phyloP scores from a whole-genome alignment of 371 early-diverging fungal genomes.

The Racocetra persica region DNA sequence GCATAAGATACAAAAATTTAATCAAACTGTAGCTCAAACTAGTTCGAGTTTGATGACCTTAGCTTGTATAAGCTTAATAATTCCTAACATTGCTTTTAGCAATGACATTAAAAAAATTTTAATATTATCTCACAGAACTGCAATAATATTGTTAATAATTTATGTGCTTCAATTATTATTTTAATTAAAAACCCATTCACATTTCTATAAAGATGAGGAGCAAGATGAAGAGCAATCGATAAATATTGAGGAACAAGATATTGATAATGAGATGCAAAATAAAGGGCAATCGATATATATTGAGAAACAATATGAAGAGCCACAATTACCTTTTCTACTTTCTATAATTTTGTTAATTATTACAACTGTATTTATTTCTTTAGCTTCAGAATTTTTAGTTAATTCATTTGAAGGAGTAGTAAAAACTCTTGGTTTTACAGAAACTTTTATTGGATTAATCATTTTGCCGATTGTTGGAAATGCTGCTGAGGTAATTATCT shows the following conservation, averaged over 20 bases:
- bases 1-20: slow-evolving; percentile 74
- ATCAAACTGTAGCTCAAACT: slow-evolving; percentile 80
- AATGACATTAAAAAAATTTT: slow-evolving; percentile 51
- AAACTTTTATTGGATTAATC: slow-evolving; percentile 87
- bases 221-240: too few relatives aligned
- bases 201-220: neutral
- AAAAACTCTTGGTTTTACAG: slow-evolving; percentile 64
- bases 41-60: slow-evolving; percentile 80
- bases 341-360: slow-evolving; percentile 55
- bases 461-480: slow-evolving; percentile 86
- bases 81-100: slow-evolving; percentile 67
- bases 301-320: too few relatives aligned
- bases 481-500: slow-evolving; percentile 73
- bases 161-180: too few relatives aligned
- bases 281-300: too few relatives aligned
- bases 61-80: slow-evolving; percentile 72
- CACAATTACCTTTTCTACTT: slow-evolving; percentile 63
- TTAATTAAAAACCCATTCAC: slow-evolving; percentile 4
- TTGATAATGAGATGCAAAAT: too few relatives aligned
- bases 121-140: slow-evolving; percentile 58
- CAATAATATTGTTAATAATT: neutral
- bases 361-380: slow-evolving; percentile 71
- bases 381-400: slow-evolving; percentile 80
- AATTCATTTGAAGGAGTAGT: slow-evolving; percentile 80
- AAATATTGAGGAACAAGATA: too few relatives aligned